phyloP scores from a whole-genome alignment of 2,329 filamentous ascomycete genomes.

The Botrytis paeoniae region DNA sequence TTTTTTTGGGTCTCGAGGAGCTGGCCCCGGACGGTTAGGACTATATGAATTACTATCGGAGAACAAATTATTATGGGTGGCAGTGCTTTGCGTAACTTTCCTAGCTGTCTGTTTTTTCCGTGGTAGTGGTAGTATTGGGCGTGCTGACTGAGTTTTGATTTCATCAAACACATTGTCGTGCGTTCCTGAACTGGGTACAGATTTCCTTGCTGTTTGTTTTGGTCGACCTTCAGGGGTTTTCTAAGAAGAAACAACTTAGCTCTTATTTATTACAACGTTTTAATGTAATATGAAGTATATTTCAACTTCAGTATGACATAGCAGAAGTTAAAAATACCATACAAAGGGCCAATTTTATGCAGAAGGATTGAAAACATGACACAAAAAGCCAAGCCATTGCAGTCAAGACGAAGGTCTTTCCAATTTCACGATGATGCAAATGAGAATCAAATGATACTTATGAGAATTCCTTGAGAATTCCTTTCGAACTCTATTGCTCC shows the following conservation, averaged over 20 bases:
- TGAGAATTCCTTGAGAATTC: neutral
- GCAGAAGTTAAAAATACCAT: neutral
- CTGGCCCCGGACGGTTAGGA: neutral
- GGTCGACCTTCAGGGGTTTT: neutral
- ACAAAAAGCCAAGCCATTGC: neutral
- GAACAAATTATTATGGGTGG: neutral
- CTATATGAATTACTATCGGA: neutral
- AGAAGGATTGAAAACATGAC: neutral
- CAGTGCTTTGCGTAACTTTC: constrained; percentile 1
- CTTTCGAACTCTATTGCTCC: neutral
- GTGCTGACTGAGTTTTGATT: neutral
- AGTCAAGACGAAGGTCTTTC: neutral
- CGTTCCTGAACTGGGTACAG: neutral
- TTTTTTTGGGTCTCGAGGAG: neutral
- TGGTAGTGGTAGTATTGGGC: neutral
- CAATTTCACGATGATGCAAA: neutral
- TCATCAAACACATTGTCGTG: constrained; percentile 13
- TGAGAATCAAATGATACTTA: neutral
- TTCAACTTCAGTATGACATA: neutral
- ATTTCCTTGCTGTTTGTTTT: constrained; percentile 23
- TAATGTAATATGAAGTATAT: neutral
- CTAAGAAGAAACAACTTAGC: constrained; percentile 3
- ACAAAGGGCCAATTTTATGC: neutral
- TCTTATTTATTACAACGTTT: neutral
- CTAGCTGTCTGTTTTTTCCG: constrained; percentile 19